Conservation (phyloP, 768 basidiomycete genomes). For the Boletus eberwhitei region DNA sequence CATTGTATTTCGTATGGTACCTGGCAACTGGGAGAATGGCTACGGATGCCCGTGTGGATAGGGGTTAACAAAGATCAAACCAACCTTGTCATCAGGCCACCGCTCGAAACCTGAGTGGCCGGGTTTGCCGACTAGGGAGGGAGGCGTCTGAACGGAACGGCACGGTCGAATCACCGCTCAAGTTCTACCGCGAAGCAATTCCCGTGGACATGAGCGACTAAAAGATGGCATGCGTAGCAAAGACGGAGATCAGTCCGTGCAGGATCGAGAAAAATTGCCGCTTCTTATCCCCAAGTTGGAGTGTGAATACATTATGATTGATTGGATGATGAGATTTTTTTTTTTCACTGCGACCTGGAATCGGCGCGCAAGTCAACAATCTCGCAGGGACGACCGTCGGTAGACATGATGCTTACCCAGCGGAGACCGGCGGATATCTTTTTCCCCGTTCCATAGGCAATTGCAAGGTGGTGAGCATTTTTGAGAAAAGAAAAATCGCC, state of each 20-base stretch:
- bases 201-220: conserved; percentile 10
- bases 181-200: conserved; percentile 23
- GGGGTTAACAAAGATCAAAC: background rate
- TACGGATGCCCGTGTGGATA: background rate
- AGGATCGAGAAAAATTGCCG: conserved; percentile 1
- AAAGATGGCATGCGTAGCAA: background rate
- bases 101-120: conserved; percentile 5
- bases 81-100: background rate
- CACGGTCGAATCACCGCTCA: background rate
- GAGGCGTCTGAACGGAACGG: background rate
- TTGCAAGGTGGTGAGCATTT: background rate
- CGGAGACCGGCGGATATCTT: background rate
- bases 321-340: background rate
- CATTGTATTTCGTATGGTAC: conserved; percentile 3
- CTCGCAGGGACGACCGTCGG: background rate
- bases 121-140: background rate
- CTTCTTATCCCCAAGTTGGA: background rate
- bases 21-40: conserved; percentile 13
- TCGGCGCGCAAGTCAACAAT: conserved; percentile 3
- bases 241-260: conserved; percentile 9
- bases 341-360: background rate
- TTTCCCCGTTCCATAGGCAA: background rate
- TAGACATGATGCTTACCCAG: background rate
- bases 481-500: background rate
- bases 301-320: background rate